A percentile compares a stretch with the other conserved stretches of the same genome.
phyloP scores from a whole-genome alignment of 2,329 filamentous ascomycete genomes.

The Sporothrix curviconia region DNA sequence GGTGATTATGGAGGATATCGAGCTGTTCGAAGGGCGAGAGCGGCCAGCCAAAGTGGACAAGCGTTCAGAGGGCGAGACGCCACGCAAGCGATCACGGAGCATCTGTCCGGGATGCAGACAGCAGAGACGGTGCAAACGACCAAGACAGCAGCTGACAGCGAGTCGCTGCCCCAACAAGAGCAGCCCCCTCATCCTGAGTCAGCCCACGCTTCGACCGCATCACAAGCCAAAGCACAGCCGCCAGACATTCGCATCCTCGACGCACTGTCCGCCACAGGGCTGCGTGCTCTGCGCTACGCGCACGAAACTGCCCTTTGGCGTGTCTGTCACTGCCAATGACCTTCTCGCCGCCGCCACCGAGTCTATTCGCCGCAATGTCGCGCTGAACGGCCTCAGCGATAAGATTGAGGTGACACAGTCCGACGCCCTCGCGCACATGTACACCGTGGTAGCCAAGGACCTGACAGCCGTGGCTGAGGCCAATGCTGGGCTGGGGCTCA shows the following conservation, averaged over 20 bases:
- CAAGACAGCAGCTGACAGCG: background rate
- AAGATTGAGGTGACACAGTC: slow-evolving; percentile 68
- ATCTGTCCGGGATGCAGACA: background rate
- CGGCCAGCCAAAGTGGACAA: slow-evolving; percentile 7
- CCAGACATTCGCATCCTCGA: slow-evolving; percentile 78
- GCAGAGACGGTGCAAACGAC: background rate
- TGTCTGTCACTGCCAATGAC: slow-evolving; percentile 82
- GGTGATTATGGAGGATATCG: too few species aligned
- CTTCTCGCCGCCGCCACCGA: slow-evolving; percentile 69
- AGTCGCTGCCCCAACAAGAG: too few species aligned
- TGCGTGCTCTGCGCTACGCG: slow-evolving; percentile 85
- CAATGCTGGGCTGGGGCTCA: slow-evolving; percentile 19
- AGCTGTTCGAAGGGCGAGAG: background rate
- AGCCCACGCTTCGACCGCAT: slow-evolving; percentile 23
- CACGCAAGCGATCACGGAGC: background rate
- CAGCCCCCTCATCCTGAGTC: too few species aligned
- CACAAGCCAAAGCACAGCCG: slow-evolving; percentile 6
- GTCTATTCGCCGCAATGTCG: slow-evolving; percentile 76
- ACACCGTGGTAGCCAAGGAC: slow-evolving; percentile 56
- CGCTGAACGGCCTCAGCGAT: slow-evolving; percentile 68
- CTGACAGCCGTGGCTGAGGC: slow-evolving; percentile 32
- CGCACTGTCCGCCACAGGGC: slow-evolving; percentile 85
- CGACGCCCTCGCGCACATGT: slow-evolving; percentile 90
- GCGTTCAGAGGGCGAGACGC: slow-evolving; percentile 1
- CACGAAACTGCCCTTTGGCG: slow-evolving; percentile 82